phyloP scores from a whole-genome alignment of 495 filamentous ascomycete species.

The Daldinia grandis region DNA sequence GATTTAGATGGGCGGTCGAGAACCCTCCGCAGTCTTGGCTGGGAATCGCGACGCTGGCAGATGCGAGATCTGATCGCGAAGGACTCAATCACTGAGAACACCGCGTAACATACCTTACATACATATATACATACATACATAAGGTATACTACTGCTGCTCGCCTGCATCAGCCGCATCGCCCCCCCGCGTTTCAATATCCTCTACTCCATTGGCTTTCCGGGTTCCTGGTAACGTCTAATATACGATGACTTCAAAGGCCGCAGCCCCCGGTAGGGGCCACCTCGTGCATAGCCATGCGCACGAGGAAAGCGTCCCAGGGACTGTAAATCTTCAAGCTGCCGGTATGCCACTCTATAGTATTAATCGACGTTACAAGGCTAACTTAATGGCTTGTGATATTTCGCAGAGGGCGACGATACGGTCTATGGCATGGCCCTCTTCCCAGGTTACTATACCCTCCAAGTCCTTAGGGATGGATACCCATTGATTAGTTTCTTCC shows the following conservation, averaged over 20 bases:
- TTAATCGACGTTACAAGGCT: neutral
- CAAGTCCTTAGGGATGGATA: neutral
- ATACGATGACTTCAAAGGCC: slow-evolving; percentile 27
- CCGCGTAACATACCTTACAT: slow-evolving; percentile 6
- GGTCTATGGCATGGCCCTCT: slow-evolving; percentile 66
- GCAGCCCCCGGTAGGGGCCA: slow-evolving; percentile 24
- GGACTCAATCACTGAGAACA: slow-evolving; percentile 8
- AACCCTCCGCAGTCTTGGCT: slow-evolving; percentile 32
- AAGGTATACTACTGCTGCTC: too few relatives aligned
- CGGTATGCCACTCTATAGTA: slow-evolving; percentile 37
- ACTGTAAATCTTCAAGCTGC: slow-evolving; percentile 63
- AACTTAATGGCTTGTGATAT: slow-evolving; percentile 1
- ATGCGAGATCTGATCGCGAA: slow-evolving; percentile 22
- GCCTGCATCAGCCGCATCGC: slow-evolving; percentile 20
- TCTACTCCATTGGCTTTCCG: slow-evolving; percentile 14
- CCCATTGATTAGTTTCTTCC: neutral
- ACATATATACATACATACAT: slow-evolving; percentile 16
- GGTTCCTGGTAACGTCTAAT: neutral
- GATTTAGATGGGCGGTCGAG: slow-evolving; percentile 29
- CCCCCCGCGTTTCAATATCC: neutral
- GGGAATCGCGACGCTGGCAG: slow-evolving; percentile 6
- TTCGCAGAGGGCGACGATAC: slow-evolving; percentile 67
- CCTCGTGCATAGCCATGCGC: slow-evolving; percentile 60
- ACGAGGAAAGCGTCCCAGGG: slow-evolving; percentile 65
- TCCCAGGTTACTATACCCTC: slow-evolving; percentile 46